phyloP scores from a whole-genome alignment of 371 early-diverging fungal species.

The Zychaea mexicana region DNA sequence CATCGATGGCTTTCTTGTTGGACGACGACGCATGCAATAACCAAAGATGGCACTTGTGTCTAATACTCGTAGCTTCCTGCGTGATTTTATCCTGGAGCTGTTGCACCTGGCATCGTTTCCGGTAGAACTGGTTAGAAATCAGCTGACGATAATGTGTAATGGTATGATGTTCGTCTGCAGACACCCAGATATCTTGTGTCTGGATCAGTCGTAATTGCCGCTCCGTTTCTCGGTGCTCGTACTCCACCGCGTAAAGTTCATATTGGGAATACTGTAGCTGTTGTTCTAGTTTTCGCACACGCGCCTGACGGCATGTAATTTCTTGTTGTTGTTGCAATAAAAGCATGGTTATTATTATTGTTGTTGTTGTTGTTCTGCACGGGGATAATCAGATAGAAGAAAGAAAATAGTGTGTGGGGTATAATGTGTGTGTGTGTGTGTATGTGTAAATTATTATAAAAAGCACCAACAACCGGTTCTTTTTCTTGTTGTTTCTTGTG shows the following conservation, averaged over 20 bases:
- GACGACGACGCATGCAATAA: too few relatives aligned
- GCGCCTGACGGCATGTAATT: neutral
- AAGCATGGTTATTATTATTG: neutral
- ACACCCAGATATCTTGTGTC: constrained; percentile 1
- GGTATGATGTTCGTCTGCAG: constrained; percentile 4
- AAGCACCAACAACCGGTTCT: neutral
- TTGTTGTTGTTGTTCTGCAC: too few relatives aligned
- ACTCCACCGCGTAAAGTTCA: neutral
- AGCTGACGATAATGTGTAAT: neutral
- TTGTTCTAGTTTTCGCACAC: neutral
- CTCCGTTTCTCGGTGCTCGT: constrained; percentile 3
- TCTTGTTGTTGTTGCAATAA: neutral
- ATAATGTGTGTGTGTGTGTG: neutral
- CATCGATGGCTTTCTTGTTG: too few relatives aligned
- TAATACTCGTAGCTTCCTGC: neutral
- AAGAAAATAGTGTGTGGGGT: neutral
- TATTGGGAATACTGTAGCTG: neutral
- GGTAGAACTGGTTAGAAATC: neutral
- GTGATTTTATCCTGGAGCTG: neutral
- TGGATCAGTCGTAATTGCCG: neutral
- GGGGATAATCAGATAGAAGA: neutral
- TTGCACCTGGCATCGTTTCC: neutral
- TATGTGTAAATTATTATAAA: neutral
- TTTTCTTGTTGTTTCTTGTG: neutral
- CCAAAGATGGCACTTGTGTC: neutral